Base-by-base conservation (phyloP, 371 early-diverging fungal species). In the Rhizopus sp. region DNA sequence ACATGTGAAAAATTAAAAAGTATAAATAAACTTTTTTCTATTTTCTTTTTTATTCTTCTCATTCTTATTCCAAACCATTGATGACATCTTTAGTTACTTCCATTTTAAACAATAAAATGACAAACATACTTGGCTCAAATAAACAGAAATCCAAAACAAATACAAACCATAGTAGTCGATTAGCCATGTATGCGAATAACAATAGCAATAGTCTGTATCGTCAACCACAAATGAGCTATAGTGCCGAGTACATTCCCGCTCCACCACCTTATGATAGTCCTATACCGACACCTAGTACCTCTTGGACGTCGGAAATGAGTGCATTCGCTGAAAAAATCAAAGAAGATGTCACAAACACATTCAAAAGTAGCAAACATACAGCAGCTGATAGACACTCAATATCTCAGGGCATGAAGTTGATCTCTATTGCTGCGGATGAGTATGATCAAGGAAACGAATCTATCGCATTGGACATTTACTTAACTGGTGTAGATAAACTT, bases 391-490 rank as follows among this genome's bases (percentile, higher is more conserved):
- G 77, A 59, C 59, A 69, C 30, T 54, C 74, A 35, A 59, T 82
- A 3, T 73, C 80, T 4, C 81, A 80, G 55, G 83, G 81, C 0
- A 70, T 84, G 53, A 78, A 76, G 13, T 63, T 84, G 0, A 67
- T 82, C 0, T 71, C 70, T 0, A 72, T 84, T 34, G 80, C 85
- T 3, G 73, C 74, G 12, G 81, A 84, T 38, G 81, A 81, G 50
- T 82, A 81, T 23, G 80, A 81, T 7, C 58, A 62, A 9, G 79
- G 80, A 38, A 80, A 84, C 38, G 77, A 82, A 30, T 46, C 53
- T 8, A 56, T 73, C 16, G 82, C 78, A 2, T 62, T 84, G 9
- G 79, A 80, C 50, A 69, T 84, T 8, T 84, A 84, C 38, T 62
- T 82, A 7, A 67, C 79, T 38, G 78, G 81, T 4, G 51, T 84